Base-by-base conservation (phyloP, 305 asterid species). In the Withania somnifera region DNA sequence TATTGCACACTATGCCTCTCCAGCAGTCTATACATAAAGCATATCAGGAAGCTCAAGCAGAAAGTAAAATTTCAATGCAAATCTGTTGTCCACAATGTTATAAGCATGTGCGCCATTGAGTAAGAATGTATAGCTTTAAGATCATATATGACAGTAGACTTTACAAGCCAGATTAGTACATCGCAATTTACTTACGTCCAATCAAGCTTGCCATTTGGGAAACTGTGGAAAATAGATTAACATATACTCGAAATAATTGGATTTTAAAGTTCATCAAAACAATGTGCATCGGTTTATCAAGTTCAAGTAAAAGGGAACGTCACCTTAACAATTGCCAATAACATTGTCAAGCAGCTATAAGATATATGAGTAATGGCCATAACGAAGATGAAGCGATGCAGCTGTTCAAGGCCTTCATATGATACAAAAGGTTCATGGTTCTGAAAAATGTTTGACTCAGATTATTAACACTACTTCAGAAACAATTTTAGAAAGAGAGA, bases 371-470 rank as follows among this genome's bases (percentile, higher is more conserved):
- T 94, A 80, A 97, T 82, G 45, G 99, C 99, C 99, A 97, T 97
- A 84, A 94, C 96, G 84, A 97, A 94, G 87, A 97, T 94, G 92
- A 97, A 97, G 63, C 99, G 93, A 77, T 97, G 99, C 82, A 97
- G 97, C 83, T 97, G 99, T 90, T 97, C 99, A 45, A 97, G 98
- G 84, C 99, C 99, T 91, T 97, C 99, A 82, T 92, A 91, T 15
- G 99, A 97, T 73, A 97, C 92, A 89, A 97, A 97, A 6, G 99
- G 98, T 78, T 97, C 99, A 32, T 92, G 83, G 83, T 88, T 82
- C 99, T 97, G 98, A 38, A 83, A 81, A 15, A 80, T 71, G 57
- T 5, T 76, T 28, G 47, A 76, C 22, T 76, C 80, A 3, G 45
- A 73, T 73, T 75, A 28, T 73, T 73, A 40, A 73, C 2, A 42